A percentile compares a stretch with the other conserved stretches of the same genome.
These are phyloP conservation scores for Candida chilensis DNA, from an alignment of 805 yeast species.

Conservation along the genomic window DNA sequence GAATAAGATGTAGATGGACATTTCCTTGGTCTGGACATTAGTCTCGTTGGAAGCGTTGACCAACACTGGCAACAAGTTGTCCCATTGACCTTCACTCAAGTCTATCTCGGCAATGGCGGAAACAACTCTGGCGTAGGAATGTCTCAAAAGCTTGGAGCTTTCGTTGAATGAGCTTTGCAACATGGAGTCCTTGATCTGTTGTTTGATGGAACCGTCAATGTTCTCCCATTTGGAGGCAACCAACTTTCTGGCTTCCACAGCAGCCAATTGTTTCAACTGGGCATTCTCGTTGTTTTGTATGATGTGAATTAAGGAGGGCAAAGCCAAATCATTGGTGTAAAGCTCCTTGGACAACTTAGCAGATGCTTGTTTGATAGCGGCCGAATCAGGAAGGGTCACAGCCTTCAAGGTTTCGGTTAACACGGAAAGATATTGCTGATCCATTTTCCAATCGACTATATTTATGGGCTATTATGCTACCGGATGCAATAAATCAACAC, in stretches of 20 bases:
- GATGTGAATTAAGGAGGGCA: constrained; percentile 79
- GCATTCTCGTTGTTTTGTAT: constrained; percentile 61
- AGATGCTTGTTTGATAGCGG: constrained; percentile 78
- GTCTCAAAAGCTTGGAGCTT: constrained; percentile 62
- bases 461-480: too few species aligned
- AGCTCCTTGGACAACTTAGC: constrained; percentile 62
- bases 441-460: too few species aligned
- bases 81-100: constrained; percentile 63
- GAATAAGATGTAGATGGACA: constrained; percentile 71
- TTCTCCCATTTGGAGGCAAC: constrained; percentile 62
- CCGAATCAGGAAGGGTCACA: constrained; percentile 75
- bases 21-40: constrained; percentile 58
- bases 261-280: constrained; percentile 84
- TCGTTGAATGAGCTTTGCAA: constrained; percentile 61
- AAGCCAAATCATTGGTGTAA: constrained; percentile 59
- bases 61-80: constrained; percentile 62
- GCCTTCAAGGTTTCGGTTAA: constrained; percentile 74
- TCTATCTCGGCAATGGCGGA: constrained; percentile 79
- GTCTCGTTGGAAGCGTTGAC: constrained; percentile 54
- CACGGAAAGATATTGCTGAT: constrained; percentile 56
- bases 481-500: too few species aligned
- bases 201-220: constrained; percentile 39
- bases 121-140: constrained; percentile 82
- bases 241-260: constrained; percentile 90
- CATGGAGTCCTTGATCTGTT: constrained; percentile 57